These are phyloP conservation scores for Tylopilus cervinicoccineus DNA, from an alignment of 768 basidiomycete genomes.

Conservation along the genomic window DNA sequence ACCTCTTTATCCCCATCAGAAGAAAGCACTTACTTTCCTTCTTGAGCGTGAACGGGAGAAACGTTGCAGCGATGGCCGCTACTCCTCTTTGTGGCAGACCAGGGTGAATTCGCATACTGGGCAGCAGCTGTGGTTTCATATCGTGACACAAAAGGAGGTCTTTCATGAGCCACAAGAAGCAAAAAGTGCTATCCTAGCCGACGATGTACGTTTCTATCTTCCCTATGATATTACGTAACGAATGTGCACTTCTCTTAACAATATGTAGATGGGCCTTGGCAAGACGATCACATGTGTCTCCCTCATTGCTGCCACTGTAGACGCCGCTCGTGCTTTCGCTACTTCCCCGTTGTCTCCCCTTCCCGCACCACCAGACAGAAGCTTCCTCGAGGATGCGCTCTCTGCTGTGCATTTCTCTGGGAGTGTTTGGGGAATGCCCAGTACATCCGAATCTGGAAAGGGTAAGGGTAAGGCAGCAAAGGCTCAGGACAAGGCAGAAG, in stretches of 20 bases:
- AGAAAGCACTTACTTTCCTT: slow-evolving; percentile 94
- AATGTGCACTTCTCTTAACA: slow-evolving; percentile 7
- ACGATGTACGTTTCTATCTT: slow-evolving; percentile 73
- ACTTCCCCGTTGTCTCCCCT: slow-evolving; percentile 45
- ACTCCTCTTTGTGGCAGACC: slow-evolving; percentile 70
- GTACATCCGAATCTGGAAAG: slow-evolving; percentile 40
- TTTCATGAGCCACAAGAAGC: slow-evolving; percentile 63
- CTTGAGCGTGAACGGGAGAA: slow-evolving; percentile 81
- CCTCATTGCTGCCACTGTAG: slow-evolving; percentile 82
- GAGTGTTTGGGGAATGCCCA: slow-evolving; percentile 85
- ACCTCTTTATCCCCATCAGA: slow-evolving; percentile 92
- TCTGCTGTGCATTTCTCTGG: slow-evolving; percentile 64
- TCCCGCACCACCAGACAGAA: slow-evolving; percentile 40
- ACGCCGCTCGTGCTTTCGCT: slow-evolving; percentile 64
- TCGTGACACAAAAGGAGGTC: slow-evolving; percentile 79
- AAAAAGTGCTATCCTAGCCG: slow-evolving; percentile 90
- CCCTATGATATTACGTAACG: slow-evolving; percentile 10
- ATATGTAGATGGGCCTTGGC: slow-evolving; percentile 87
- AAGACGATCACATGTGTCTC: slow-evolving; percentile 97
- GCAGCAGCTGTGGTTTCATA: slow-evolving; percentile 66
- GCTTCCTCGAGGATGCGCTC: slow-evolving; percentile 30
- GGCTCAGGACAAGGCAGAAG: slow-evolving; percentile 66
- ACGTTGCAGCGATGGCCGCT: slow-evolving; percentile 51
- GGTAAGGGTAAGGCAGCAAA: slow-evolving; percentile 64
- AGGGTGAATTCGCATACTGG: slow-evolving; percentile 46